Evolutionary conservation across 345 rosid genomes (phyloP).

Genomic region (Triadica sebifera): DNA sequence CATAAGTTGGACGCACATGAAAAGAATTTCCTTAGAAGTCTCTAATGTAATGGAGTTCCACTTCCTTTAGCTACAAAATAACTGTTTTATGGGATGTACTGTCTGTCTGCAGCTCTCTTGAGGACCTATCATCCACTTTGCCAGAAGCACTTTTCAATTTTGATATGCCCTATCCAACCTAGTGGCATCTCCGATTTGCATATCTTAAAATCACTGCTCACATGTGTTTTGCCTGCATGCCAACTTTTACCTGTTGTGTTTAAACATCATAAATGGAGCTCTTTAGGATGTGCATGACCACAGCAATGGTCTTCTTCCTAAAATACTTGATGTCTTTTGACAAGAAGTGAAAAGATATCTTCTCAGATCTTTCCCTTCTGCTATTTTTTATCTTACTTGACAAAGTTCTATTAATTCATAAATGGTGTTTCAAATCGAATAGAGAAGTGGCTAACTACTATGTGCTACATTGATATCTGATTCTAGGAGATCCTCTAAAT

Average conservation of each 20-base stretch:
- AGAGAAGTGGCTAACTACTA: conserved; percentile 9
- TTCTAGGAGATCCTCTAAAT: neutral
- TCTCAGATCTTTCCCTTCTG: neutral
- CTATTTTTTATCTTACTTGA: no score
- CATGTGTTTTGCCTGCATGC: neutral
- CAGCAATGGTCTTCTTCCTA: neutral
- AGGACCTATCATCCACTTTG: neutral
- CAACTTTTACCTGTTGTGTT: neutral
- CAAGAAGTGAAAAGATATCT: neutral
- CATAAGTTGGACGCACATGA: neutral
- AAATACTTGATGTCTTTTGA: neutral
- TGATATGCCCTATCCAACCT: neutral
- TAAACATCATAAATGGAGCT: neutral
- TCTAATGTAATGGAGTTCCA: neutral
- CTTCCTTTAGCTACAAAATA: neutral
- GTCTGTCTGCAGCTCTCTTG: neutral
- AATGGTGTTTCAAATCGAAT: conserved; percentile 19
- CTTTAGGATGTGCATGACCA: neutral
- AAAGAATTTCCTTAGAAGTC: neutral
- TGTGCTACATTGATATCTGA: conserved; percentile 1
- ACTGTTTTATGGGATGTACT: neutral
- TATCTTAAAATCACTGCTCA: no score
- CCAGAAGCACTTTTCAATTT: neutral
- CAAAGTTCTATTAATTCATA: conserved; percentile 12
- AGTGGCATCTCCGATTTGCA: neutral